These are phyloP conservation scores for Rachicladosporium sp. DNA, from an alignment of 2,329 filamentous ascomycete species.

Conservation along the genomic window DNA sequence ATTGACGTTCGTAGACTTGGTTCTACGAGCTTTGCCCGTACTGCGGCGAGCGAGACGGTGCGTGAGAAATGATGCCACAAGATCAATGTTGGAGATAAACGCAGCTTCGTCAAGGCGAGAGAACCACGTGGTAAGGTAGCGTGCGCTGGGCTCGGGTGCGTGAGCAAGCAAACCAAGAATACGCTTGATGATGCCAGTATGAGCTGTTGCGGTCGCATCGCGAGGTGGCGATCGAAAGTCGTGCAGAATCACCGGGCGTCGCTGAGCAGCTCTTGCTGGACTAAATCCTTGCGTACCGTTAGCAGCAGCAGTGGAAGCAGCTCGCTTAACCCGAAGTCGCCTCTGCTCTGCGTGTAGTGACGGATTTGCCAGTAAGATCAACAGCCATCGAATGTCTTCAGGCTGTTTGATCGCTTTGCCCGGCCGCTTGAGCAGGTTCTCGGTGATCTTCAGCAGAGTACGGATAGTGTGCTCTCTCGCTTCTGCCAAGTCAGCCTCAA, in stretches of 20 bases:
- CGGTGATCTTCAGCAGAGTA: slow-evolving; percentile 63
- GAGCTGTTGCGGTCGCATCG: slow-evolving; percentile 19
- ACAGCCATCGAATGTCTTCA: slow-evolving; percentile 61
- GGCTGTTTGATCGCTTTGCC: slow-evolving; percentile 55
- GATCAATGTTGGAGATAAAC: slow-evolving; percentile 62
- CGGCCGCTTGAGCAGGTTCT: slow-evolving; percentile 68
- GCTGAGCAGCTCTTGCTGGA: not conserved
- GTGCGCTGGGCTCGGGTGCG: slow-evolving; percentile 61
- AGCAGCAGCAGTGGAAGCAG: not conserved
- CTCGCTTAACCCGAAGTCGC: not conserved
- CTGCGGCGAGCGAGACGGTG: slow-evolving; percentile 64
- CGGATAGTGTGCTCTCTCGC: slow-evolving; percentile 59
- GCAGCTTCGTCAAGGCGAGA: slow-evolving; percentile 54
- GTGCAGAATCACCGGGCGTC: not conserved
- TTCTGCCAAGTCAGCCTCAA: slow-evolving; percentile 42
- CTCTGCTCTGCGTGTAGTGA: slow-evolving; percentile 44
- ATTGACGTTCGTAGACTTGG: slow-evolving; percentile 23
- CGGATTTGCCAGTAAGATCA: slow-evolving; percentile 70
- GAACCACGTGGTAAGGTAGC: slow-evolving; percentile 67
- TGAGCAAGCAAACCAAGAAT: slow-evolving; percentile 71
- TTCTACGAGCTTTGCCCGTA: not conserved
- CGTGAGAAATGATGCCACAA: slow-evolving; percentile 66
- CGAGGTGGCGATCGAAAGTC: slow-evolving; percentile 1
- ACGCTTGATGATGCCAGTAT: slow-evolving; percentile 76
- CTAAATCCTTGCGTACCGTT: slow-evolving; percentile 1